These are phyloP conservation scores for Aureobasidium melanogenum DNA, from an alignment of 2,329 filamentous ascomycete genomes.

Conservation along the genomic window DNA sequence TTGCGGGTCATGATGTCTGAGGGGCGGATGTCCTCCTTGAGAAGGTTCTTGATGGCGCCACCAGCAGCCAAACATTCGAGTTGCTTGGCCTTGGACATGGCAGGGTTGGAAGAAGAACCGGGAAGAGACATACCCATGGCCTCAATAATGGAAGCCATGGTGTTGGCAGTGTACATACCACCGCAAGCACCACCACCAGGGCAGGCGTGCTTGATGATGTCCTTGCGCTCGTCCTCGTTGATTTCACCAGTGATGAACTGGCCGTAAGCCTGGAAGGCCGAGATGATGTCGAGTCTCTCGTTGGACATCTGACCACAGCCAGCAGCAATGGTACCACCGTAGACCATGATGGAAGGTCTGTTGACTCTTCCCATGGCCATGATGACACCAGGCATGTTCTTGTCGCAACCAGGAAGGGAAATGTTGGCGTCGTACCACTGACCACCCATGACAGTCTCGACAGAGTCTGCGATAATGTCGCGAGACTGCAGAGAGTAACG, in stretches of 20 bases:
- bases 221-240: conserved; percentile 80
- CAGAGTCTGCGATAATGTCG: conserved; percentile 94
- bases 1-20: conserved; percentile 41
- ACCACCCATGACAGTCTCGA: conserved; percentile 97
- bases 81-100: conserved; percentile 42
- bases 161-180: conserved; percentile 59
- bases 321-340: conserved; percentile 87
- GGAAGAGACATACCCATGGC: conserved; percentile 43
- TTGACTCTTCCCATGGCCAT: conserved; percentile 90
- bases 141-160: conserved; percentile 43
- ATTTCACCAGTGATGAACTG: conserved; percentile 90
- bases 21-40: conserved; percentile 43
- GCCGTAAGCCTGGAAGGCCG: conserved; percentile 95
- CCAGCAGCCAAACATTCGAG: conserved; percentile 42
- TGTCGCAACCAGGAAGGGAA: conserved; percentile 94
- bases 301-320: conserved; percentile 72
- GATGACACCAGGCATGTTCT: conserved; percentile 80
- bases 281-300: conserved; percentile 83
- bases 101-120: conserved; percentile 43
- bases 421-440: conserved; percentile 99
- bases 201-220: conserved; percentile 89
- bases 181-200: conserved; percentile 76
- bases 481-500: conserved; percentile 72
- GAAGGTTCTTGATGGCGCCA: conserved; percentile 41
- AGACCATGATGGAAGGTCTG: conserved; percentile 92